phyloP scores from a whole-genome alignment of 345 rosid species.

The Salix udensis region DNA sequence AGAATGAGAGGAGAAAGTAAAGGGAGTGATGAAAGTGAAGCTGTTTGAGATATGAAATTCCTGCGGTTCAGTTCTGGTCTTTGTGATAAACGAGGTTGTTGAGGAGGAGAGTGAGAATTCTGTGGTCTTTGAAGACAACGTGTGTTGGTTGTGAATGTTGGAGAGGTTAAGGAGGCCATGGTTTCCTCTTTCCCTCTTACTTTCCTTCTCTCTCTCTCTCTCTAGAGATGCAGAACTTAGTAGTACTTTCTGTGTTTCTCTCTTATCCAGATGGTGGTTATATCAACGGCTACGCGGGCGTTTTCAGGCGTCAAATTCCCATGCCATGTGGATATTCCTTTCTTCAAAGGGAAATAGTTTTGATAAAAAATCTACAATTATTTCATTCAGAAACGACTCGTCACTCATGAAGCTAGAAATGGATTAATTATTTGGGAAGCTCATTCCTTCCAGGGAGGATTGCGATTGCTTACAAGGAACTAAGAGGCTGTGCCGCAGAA shows the following conservation, averaged over 20 bases:
- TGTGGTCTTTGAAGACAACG: conserved; percentile 24
- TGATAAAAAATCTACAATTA: no score
- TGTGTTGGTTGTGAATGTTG: conserved; percentile 19
- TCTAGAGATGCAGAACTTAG: no score
- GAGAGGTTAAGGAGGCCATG: conserved; percentile 26
- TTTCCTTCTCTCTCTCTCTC: not conserved
- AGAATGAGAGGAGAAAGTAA: conserved; percentile 27
- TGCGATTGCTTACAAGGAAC: no score
- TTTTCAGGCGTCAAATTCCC: conserved; percentile 22
- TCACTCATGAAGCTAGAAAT: no score
- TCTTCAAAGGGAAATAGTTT: no score
- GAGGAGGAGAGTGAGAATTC: conserved; percentile 8
- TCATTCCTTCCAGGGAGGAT: no score
- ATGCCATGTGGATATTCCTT: not conserved
- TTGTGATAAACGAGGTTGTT: conserved; percentile 21
- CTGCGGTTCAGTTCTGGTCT: conserved; percentile 40
- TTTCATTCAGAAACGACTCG: no score
- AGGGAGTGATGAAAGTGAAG: conserved; percentile 37
- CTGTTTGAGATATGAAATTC: conserved; percentile 47
- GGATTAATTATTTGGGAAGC: no score
- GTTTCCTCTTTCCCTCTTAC: not conserved
- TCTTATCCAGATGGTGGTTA: conserved; percentile 33
- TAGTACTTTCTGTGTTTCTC: not conserved
- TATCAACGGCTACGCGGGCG: conserved; percentile 37
- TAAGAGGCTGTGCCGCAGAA: no score